Conservation (phyloP, 768 basidiomycete species). For the Phlebiopsis flavidoalba region DNA sequence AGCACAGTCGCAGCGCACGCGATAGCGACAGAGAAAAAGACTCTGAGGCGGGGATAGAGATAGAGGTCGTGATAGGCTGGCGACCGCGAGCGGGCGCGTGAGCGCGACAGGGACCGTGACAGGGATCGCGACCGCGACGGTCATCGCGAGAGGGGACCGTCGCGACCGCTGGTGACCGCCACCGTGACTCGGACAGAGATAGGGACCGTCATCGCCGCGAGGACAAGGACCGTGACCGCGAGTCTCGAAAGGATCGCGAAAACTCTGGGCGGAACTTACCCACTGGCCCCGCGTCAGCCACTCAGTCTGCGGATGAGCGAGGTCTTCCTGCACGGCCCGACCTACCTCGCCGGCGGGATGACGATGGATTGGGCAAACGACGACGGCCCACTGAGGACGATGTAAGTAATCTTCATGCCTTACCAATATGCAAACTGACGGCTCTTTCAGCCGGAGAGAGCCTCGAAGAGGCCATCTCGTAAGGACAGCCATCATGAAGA, state of each 20-base stretch:
- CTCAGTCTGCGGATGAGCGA: conserved; percentile 45
- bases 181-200: conserved; percentile 16
- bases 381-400: conserved; percentile 68
- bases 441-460: conserved; percentile 55
- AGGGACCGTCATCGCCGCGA: conserved; percentile 29
- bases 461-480: conserved; percentile 76
- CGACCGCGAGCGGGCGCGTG: conserved; percentile 22
- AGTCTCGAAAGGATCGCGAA: conserved; percentile 59
- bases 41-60: conserved; percentile 43
- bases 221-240: conserved; percentile 55
- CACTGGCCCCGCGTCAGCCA: conserved; percentile 22
- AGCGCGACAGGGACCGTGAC: conserved; percentile 36
- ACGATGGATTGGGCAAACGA: conserved; percentile 72
- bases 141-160: conserved; percentile 45
- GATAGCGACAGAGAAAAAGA: conserved; percentile 54
- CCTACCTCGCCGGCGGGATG: conserved; percentile 50
- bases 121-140: conserved; percentile 34
- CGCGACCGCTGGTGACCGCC: conserved; percentile 31
- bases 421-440: not conserved
- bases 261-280: conserved; percentile 30
- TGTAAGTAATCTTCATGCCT: conserved; percentile 35
- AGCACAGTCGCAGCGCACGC: conserved; percentile 43
- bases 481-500: conserved; percentile 78
- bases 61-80: conserved; percentile 43
- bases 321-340: conserved; percentile 57